Base-by-base conservation (phyloP, 495 filamentous ascomycete genomes). In the Monascus purpureus region DNA sequence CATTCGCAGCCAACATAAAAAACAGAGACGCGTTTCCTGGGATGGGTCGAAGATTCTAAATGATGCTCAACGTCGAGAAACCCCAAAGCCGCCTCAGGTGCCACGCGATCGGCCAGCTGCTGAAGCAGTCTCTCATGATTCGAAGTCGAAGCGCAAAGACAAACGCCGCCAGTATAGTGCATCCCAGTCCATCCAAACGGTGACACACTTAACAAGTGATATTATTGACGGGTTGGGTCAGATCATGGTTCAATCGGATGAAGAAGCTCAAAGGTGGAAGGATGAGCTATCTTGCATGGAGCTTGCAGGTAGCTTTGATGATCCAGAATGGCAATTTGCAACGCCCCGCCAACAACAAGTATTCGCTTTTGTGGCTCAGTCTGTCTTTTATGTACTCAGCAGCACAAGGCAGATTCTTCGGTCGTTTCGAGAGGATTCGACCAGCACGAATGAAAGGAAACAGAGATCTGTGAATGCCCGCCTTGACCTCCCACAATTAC, bases 381-480 rank as follows among this genome's bases (percentile, higher is more conserved):
- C 74, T 30, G 51, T 85, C 2, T 87, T 81, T 47, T 78, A 77
- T 40, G 68, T 80, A 4, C 52, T 92, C 18, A 76, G 77, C 39
- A 75, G 72, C 33, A 69, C 78, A 0, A 63, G 63, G 22, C 66
- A 76, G 6, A 56, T 82, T 15, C 40, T 85, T 13, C 55, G 47
- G 28, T 86, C 80, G 0, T 92, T 92, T 53, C 63, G 52, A 19
- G 42, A 60, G 13, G 52, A 57, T 28, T 46, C 45, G 52, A 17
- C 39, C 17, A 31, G 33, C 6, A 28, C 29, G 2, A 33, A 33
- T 13, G 30, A 47, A 13, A 18, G 24, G 14, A 30, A 37, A 13
- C 31, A 34, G 12, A 25, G 13, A 3, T 33, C n/a, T 26, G 13
- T 36, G 16, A 34, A 23, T 38, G 38, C 32, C 19, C 39, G 39